Conservation (phyloP, 495 filamentous ascomycete genomes). For the Penicillium robsamsonii region DNA sequence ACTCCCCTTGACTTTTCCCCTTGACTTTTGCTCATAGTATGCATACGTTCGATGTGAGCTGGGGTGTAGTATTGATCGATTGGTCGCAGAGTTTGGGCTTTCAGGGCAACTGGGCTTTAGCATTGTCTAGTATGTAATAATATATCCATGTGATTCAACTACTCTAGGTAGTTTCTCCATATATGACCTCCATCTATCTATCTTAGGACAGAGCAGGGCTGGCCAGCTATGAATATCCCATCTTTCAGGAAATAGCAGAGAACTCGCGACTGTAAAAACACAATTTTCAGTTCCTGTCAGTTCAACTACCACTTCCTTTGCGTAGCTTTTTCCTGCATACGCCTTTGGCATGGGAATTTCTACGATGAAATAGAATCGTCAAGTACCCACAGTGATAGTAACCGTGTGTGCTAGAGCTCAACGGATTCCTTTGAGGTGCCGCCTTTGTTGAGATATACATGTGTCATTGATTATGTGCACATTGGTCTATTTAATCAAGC, state of each 20-base stretch:
- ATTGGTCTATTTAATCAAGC: neutral
- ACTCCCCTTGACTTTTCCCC: slow-evolving; percentile 20
- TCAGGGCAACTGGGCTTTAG: neutral
- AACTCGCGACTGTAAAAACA: neutral
- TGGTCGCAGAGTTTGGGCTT: neutral
- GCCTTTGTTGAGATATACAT: neutral
- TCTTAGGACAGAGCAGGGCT: neutral
- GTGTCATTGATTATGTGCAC: neutral
- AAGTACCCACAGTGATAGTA: neutral
- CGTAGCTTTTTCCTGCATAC: neutral
- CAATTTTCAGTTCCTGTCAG: neutral
- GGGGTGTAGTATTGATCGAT: neutral
- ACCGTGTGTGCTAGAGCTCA: neutral
- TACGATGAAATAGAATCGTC: neutral
- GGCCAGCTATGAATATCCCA: neutral
- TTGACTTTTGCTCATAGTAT: slow-evolving; percentile 10
- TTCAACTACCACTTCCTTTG: neutral
- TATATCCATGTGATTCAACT: neutral
- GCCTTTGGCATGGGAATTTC: neutral
- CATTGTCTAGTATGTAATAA: neutral
- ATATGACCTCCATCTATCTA: neutral
- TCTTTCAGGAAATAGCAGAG: neutral
- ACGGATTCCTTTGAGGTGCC: neutral
- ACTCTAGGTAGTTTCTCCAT: neutral
- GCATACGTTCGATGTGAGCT: neutral